Conservation (phyloP, 192 early-diverging fungal genomes). For the Coemansia sp. region DNA sequence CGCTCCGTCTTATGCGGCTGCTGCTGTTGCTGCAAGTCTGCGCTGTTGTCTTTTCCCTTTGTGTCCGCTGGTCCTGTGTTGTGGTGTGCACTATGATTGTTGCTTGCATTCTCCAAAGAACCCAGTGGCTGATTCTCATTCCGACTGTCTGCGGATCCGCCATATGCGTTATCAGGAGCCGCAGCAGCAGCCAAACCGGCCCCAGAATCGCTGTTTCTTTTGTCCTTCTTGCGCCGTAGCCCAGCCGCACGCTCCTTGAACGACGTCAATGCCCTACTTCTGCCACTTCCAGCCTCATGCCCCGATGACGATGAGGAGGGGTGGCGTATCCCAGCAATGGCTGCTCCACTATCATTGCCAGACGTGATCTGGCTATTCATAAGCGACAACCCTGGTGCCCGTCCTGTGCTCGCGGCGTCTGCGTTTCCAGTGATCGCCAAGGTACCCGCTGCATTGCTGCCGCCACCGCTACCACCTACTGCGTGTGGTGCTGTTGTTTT, state of each 20-base stretch:
- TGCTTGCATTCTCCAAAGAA: constrained; percentile 1
- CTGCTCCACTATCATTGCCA: background rate
- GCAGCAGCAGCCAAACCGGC: background rate
- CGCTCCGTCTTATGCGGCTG: constrained; percentile 10
- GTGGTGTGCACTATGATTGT: constrained; percentile 5
- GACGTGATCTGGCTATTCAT: background rate
- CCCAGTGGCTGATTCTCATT: background rate
- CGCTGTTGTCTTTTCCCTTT: background rate
- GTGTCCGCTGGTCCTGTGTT: constrained; percentile 2
- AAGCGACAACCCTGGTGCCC: background rate
- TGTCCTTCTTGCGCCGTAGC: constrained; percentile 41
- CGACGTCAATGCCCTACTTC: constrained; percentile 21
- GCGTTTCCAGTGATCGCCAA: constrained; percentile 3
- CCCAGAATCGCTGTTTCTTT: constrained; percentile 16
- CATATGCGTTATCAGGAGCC: background rate
- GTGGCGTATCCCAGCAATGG: background rate
- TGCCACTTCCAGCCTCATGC: constrained; percentile 9
- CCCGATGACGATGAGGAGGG: background rate
- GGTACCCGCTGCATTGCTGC: background rate
- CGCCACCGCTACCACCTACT: background rate
- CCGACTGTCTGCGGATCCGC: background rate
- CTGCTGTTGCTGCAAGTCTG: constrained; percentile 6
- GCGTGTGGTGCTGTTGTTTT: background rate
- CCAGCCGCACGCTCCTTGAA: constrained; percentile 38
- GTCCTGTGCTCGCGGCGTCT: background rate